Base-by-base conservation (phyloP, 2,329 filamentous ascomycete genomes). In the Penicillium sp. region DNA sequence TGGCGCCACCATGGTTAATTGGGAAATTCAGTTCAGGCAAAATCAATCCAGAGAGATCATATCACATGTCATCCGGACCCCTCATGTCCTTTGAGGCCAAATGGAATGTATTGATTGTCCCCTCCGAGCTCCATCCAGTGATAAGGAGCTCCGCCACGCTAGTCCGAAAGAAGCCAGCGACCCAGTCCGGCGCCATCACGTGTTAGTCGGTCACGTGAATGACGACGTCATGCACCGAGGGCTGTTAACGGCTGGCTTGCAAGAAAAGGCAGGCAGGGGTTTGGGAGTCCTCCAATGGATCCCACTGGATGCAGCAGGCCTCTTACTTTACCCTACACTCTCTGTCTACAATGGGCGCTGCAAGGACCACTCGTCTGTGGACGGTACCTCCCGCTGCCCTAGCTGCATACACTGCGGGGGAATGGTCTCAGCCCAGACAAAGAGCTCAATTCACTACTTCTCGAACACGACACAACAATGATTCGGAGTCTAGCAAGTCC, bases 1-100 rank as follows among this genome's bases (percentile, higher is more conserved):
- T 58, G 79, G 77, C 52, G 76, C 82, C 56, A 83, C 81, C 84
- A 86, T 84, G 56, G 59, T 67, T 54, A 55, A 37, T 23, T 51
- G 15, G 17, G 13, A 23, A 13, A 50, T 46, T 4, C 52, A 47
- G 52, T 54, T 65, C 59, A 61, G 58, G 53, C 40, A 51, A 13
- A 57, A 52, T 56, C 55, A 61, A 63, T 57, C 43, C 57, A 58
- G 56, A 50, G 50, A 64, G 52, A 65, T 47, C 53, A 48, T 60
- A 41, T 53, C 49, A 58, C 57, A 65, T 67, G 55, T 65, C 57
- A 62, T 45, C 59, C 37, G 45, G 31, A 51, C 31, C 54, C 40
- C 37, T 52, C 60, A 37, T 37, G 31, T 49, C 31, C 46, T 49
- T 25, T 17, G 15, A n/a, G 51, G 38, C 8, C 29, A 41, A 45